These are phyloP conservation scores for Paraphoma chrysanthemicola DNA, from an alignment of 2,329 filamentous ascomycete genomes.

Conservation along the genomic window DNA sequence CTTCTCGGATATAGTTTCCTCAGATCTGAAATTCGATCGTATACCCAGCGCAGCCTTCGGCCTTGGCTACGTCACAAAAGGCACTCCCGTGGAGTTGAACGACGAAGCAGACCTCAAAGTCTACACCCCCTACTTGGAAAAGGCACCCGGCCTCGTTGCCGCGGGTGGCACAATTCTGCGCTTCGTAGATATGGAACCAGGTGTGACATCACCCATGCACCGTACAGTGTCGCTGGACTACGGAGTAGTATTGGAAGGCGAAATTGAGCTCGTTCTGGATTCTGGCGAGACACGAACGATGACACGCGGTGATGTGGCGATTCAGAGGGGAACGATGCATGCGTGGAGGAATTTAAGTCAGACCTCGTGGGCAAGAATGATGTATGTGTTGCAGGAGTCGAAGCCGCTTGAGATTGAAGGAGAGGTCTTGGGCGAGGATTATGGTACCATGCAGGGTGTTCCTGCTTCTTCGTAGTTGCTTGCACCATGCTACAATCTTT, in stretches of 20 bases:
- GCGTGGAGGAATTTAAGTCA: slow-evolving; percentile 42
- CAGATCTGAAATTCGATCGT: slow-evolving; percentile 24
- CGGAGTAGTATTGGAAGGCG: slow-evolving; percentile 48
- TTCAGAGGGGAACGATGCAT: slow-evolving; percentile 50
- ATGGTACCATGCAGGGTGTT: slow-evolving; percentile 39
- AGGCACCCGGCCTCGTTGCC: slow-evolving; percentile 57
- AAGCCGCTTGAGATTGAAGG: slow-evolving; percentile 34
- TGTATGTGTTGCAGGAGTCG: slow-evolving; percentile 41
- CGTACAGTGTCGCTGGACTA: slow-evolving; percentile 49
- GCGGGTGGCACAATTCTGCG: slow-evolving; percentile 55
- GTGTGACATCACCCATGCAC: slow-evolving; percentile 44
- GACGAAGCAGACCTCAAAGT: slow-evolving; percentile 53
- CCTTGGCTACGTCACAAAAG: slow-evolving; percentile 57
- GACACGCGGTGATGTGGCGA: slow-evolving; percentile 44
- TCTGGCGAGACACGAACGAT: slow-evolving; percentile 44
- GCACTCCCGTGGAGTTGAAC: slow-evolving; percentile 55
- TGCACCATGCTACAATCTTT: neutral
- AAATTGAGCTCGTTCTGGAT: slow-evolving; percentile 46
- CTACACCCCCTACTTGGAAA: slow-evolving; percentile 54
- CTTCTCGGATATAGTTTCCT: slow-evolving; percentile 36
- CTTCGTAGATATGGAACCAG: slow-evolving; percentile 44
- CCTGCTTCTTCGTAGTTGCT: slow-evolving; percentile 29
- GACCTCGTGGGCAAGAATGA: slow-evolving; percentile 38
- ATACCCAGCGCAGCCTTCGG: slow-evolving; percentile 48
- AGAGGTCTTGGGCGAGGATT: slow-evolving; percentile 35